Conservation (phyloP, 116 monocot species). For the Posidonia oceanica region DNA sequence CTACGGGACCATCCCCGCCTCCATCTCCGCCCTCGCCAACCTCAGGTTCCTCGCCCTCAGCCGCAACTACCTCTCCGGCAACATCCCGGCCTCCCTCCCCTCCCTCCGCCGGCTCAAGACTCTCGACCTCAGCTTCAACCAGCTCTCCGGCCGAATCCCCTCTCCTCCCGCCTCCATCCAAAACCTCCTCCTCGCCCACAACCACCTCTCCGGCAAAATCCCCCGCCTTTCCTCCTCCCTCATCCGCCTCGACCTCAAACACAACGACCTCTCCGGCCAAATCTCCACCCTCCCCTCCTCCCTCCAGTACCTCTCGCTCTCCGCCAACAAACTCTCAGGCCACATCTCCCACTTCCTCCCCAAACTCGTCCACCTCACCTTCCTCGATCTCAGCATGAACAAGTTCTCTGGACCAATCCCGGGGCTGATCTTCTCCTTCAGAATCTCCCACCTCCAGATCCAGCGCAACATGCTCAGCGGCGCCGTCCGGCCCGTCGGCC, state of each 20-base stretch:
- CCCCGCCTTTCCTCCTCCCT: constrained; percentile 7
- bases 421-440: constrained; percentile 27
- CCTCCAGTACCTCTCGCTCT: constrained; percentile 48
- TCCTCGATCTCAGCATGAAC: constrained; percentile 58
- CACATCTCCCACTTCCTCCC: constrained; percentile 22
- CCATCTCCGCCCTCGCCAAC: constrained; percentile 17
- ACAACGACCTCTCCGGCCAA: constrained; percentile 30
- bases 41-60: constrained; percentile 39
- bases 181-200: constrained; percentile 26
- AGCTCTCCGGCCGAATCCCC: constrained; percentile 32
- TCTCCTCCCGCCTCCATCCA: constrained; percentile 4
- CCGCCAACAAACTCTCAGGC: constrained; percentile 36
- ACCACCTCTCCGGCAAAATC: constrained; percentile 19
- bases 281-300: constrained; percentile 17
- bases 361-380: constrained; percentile 23
- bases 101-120: constrained; percentile 21
- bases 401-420: constrained; percentile 43
- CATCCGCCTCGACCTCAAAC: constrained; percentile 16
- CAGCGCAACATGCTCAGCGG: constrained; percentile 36
- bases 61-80: constrained; percentile 43
- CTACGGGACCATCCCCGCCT: constrained; percentile 16
- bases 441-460: constrained; percentile 20
- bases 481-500: constrained; percentile 11
- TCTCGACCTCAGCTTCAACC: constrained; percentile 44
- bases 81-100: constrained; percentile 15